Evolutionary conservation across 2,329 filamentous ascomycete genomes (phyloP), one percentile per base, ranked within the genome.

Genomic region (Peltaster fructicola): DNA sequence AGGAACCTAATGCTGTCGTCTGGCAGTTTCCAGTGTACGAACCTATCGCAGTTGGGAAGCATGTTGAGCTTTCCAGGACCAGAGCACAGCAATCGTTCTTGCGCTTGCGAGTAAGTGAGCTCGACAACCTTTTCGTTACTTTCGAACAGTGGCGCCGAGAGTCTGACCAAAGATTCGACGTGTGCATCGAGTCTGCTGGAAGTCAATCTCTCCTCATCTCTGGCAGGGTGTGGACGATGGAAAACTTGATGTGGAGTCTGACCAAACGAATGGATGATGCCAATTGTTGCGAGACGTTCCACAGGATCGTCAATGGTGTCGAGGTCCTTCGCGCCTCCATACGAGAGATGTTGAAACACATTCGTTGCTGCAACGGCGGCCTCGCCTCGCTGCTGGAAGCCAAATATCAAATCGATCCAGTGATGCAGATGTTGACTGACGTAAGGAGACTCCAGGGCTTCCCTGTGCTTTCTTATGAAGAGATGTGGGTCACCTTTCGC

Each of bases 221-320:
- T 68, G n/a, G 66, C 55, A 3, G 77, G 73, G 49, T 98, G 88
- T 8, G 76, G 63, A 30, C 75, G 74, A 21, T 70, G 67, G 48
- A 95, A 98, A 9, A 95, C 76, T 48, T 98, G 90, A 39, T 90
- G 78, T 2, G 90, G 88, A 2, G 90, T 98, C 49, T 98, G 88
- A 1, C 88, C 88, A 50, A 98, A 98, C 40, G 95, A 95, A 52
- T 98, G 85, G 40, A 98, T 95, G 38, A 93, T 91, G 16, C 81
- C 81, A 26, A 92, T 93, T 1, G 82, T 85, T 4, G 85, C 79
- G 5, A 82, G 61, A 20, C 82, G 67, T 50, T 95, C 84, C 28
- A 85, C 70, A 1, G 79, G 76, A 44, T 95, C 85, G 6, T 74
- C 70, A 31, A 98, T 95, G 25, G 72, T 73, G 48, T 98, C 88